Conservation (phyloP, 2,329 filamentous ascomycete species). For the Trichophyton benhamiae region DNA sequence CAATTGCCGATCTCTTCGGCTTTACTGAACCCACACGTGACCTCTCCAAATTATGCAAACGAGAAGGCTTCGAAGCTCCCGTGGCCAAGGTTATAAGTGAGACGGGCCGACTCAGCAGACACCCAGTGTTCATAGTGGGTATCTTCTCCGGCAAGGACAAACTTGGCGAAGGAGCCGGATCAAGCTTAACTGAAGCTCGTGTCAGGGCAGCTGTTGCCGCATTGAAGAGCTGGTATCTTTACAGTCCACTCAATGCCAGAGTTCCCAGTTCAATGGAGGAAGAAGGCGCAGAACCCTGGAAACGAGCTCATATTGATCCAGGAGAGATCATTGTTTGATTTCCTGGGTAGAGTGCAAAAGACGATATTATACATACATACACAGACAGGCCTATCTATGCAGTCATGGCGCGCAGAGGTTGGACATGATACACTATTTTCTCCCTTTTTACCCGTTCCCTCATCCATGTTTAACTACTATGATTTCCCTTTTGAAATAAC, state of each 20-base stretch:
- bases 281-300: constrained; percentile 50
- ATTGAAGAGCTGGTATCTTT: constrained; percentile 91
- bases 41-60: constrained; percentile 65
- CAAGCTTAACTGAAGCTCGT: constrained; percentile 65
- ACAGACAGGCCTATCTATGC: neutral
- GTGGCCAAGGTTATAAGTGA: constrained; percentile 80
- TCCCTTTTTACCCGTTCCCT: neutral
- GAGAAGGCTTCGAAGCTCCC: constrained; percentile 80
- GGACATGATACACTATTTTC: constrained; percentile 1
- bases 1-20: constrained; percentile 65
- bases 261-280: constrained; percentile 59
- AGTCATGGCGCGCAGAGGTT: neutral
- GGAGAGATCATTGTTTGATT: constrained; percentile 52
- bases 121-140: constrained; percentile 85
- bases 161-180: constrained; percentile 77
- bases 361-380: constrained; percentile 6
- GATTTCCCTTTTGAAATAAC: constrained; percentile 16
- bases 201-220: constrained; percentile 70
- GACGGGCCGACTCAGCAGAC: constrained; percentile 71
- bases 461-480: constrained; percentile 13
- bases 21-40: constrained; percentile 79
- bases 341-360: constrained; percentile 10
- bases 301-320: constrained; percentile 55
- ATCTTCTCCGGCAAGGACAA: constrained; percentile 87
- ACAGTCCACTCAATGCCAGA: constrained; percentile 59